phyloP scores from a whole-genome alignment of 768 basidiomycete genomes.

The Collybia sordida region DNA sequence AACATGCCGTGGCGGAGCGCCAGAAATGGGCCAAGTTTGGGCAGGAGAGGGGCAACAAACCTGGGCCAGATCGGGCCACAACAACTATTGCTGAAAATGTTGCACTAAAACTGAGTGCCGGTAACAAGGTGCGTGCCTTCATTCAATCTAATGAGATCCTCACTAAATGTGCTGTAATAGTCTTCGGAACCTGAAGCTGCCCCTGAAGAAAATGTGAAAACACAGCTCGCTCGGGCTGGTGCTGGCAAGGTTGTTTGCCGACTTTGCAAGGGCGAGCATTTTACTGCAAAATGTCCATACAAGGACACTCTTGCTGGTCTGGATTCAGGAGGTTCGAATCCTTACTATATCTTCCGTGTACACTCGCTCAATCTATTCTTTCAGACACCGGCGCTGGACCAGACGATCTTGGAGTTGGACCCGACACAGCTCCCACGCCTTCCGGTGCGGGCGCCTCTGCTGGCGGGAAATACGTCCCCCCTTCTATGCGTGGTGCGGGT shows the following conservation, averaged over 20 bases:
- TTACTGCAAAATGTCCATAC: constrained; percentile 98
- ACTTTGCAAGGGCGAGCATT: constrained; percentile 95
- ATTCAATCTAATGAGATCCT: background rate
- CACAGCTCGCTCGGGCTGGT: constrained; percentile 67
- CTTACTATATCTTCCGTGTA: background rate
- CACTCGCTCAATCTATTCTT: background rate
- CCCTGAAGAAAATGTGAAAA: constrained; percentile 65
- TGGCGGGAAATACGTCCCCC: constrained; percentile 89
- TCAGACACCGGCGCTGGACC: constrained; percentile 31
- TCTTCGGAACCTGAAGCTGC: constrained; percentile 64
- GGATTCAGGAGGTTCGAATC: constrained; percentile 52
- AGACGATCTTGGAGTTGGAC: constrained; percentile 33
- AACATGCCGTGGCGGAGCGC: constrained; percentile 90
- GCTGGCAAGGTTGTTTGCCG: constrained; percentile 90
- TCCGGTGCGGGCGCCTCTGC: constrained; percentile 35
- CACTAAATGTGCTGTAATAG: constrained; percentile 27
- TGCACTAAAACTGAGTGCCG: constrained; percentile 48
- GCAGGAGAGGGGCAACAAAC: constrained; percentile 79
- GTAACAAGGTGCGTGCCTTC: constrained; percentile 51
- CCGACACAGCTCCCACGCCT: constrained; percentile 34
- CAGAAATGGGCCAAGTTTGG: constrained; percentile 96
- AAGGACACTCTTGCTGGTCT: constrained; percentile 88
- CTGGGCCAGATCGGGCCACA: constrained; percentile 91
- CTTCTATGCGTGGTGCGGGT: constrained; percentile 76
- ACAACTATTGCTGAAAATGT: constrained; percentile 80